Evolutionary conservation across 352 stramenopile genomes (phyloP), one percentile per base, ranked within the genome.

Genomic region (Pythium volutum): DNA sequence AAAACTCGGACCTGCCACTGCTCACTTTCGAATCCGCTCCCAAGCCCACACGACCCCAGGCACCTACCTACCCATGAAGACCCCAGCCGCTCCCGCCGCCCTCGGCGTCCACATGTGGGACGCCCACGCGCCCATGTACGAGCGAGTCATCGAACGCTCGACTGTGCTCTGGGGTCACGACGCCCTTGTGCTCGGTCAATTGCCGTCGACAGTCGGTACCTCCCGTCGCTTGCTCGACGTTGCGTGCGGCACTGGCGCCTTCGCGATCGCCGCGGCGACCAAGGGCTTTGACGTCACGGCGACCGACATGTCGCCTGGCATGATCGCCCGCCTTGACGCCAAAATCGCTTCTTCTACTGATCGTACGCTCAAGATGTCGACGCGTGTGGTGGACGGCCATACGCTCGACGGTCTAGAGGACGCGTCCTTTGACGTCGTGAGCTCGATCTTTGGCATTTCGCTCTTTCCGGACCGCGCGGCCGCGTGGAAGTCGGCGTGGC

Each of bases 141-240:
- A 48, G 22, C 42, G 27, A 26, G 42, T 25, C 1, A 41, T 26
- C 12, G 39, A 64, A 43, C 25, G 29, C 20, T 20, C 15, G 29
- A 29, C 29, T 59, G 22, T 7, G 38, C 41, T 25, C 58, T 51
- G 97, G 90, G 90, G 49, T 81, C 36, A 72, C 73, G 8, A 97
- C 88, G 69, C 96, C 95, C 72, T 53, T 15, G 46, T 53, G 18
- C 16, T 53, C 1, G 46, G 46, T 7, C 26, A 53, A 39, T 15
- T 39, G 87, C 83, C 69, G 73, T 81, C 12, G 90, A 96, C 62
- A 55, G 78, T 43, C 70, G 80, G 25, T 96, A 14, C 25, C 26
- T 12, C 25, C 10, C 46, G 26, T 97, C 64, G 71, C 39, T 54
- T 58, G 9, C 56, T 70, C 7, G 63, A 70, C 31, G 55, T 70